phyloP scores from a whole-genome alignment of 768 basidiomycete species.

The Suillus subaureus region DNA sequence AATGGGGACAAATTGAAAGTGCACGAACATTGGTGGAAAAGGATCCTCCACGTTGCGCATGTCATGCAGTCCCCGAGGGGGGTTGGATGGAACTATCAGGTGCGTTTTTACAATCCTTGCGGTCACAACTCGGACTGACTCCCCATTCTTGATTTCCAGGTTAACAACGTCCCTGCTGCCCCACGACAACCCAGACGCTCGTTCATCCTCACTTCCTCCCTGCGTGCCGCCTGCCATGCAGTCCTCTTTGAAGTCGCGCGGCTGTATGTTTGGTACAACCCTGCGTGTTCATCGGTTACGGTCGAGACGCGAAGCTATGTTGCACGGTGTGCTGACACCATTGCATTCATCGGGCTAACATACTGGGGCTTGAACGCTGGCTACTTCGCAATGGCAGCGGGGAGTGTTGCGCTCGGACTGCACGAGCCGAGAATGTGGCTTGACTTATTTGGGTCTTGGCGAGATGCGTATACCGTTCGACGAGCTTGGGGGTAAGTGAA shows the following conservation, averaged over 20 bases:
- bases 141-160: conserved; percentile 1
- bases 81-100: conserved; percentile 12
- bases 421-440: conserved; percentile 36
- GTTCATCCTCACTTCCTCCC: conserved; percentile 1
- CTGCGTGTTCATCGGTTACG: conserved; percentile 3
- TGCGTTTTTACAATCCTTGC: neutral
- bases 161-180: conserved; percentile 5
- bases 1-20: conserved; percentile 1
- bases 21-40: neutral
- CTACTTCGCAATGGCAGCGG: conserved; percentile 4
- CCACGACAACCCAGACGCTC: conserved; percentile 4
- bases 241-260: conserved; percentile 2
- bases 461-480: conserved; percentile 41
- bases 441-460: conserved; percentile 34
- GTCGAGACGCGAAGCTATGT: conserved; percentile 3
- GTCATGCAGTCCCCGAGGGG: conserved; percentile 8
- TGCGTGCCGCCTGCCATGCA: neutral
- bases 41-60: conserved; percentile 1
- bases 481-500: conserved; percentile 43
- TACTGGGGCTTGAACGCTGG: conserved; percentile 6
- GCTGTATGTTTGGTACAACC: conserved; percentile 9
- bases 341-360: neutral
- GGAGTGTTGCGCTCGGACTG: conserved; percentile 5
- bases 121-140: neutral
- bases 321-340: neutral